Evolutionary conservation across 768 basidiomycete species (phyloP), one percentile per base, ranked within the genome.

Genomic region (Tephrocybe sp.): DNA sequence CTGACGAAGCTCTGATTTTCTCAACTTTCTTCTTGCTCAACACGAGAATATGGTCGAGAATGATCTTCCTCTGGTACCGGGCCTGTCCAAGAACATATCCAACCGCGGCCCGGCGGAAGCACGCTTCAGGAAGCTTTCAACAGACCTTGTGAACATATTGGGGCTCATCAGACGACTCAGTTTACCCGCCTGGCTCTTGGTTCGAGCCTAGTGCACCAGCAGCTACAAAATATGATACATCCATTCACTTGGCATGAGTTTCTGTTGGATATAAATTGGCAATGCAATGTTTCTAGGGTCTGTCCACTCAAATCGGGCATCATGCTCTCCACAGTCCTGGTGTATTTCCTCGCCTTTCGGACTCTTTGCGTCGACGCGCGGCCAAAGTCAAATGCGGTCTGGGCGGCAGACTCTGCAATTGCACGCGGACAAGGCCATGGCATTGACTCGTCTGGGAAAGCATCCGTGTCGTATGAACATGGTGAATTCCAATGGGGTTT

Each of bases 381-480:
- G 2, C 70, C 69, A 16, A 33, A 51, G 7, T 75, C 75, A 4
- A 72, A 75, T 42, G 72, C 74, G 11, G 61, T 67, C 2, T 77
- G 74, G 73, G 72, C 73, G 18, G 74, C 73, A 12, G 71, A 75
- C 45, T 76, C 74, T 4, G 71, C 66, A 2, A 76, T 76, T 45
- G 56, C 62, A 30, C 69, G 74, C 6, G 63, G 64, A 1, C 75
- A 78, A 58, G 75, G 75, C 2, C 71, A 75, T 56, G 73, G 74
- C 3, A 58, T 73, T 11, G 59, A 57, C 41, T 50, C 67, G 0
- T 57, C 49, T 24, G 71, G 70, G 24, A 61, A 48, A 1, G 59
- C 74, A 0, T 46, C 57, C 10, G 71, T 74, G 25, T 69, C 67
- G 0, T 78, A 76, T 50, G 71, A 74, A 49, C 69, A 69, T 40